These are phyloP conservation scores for Sclerotinia trifoliorum DNA, from an alignment of 2,329 filamentous ascomycete genomes.

Conservation along the genomic window DNA sequence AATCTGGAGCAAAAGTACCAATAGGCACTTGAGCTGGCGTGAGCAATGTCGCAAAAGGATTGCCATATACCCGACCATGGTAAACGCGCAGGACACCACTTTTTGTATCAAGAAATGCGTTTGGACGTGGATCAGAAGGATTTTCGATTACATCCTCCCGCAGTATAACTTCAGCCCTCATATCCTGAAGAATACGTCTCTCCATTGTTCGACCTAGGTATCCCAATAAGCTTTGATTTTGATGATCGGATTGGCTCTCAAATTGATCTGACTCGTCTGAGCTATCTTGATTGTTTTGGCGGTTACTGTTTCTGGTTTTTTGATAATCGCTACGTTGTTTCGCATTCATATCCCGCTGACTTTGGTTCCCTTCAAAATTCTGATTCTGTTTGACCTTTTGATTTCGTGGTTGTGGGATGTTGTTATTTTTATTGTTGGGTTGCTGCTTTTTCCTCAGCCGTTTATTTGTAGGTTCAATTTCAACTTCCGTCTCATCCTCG, in stretches of 20 bases:
- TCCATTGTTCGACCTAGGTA: constrained; percentile 11
- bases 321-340: neutral
- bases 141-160: constrained; percentile 56
- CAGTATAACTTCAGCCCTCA: constrained; percentile 24
- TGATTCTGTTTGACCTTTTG: neutral
- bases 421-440: constrained; percentile 1
- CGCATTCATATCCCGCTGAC: neutral
- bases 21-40: constrained; percentile 44
- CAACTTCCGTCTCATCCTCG: neutral
- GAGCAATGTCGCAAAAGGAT: constrained; percentile 49
- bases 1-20: constrained; percentile 39
- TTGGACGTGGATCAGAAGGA: constrained; percentile 54
- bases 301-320: neutral
- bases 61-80: constrained; percentile 56
- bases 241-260: neutral
- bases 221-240: neutral
- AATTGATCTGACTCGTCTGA: neutral
- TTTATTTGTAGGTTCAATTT: constrained; percentile 8
- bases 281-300: constrained; percentile 8
- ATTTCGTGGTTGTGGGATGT: neutral
- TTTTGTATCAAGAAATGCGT: constrained; percentile 57
- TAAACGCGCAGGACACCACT: constrained; percentile 56
- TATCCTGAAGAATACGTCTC: constrained; percentile 5
- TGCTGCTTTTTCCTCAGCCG: constrained; percentile 3
- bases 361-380: neutral